phyloP scores from a whole-genome alignment of 495 filamentous ascomycete species.

The Xylaria nigripes region DNA sequence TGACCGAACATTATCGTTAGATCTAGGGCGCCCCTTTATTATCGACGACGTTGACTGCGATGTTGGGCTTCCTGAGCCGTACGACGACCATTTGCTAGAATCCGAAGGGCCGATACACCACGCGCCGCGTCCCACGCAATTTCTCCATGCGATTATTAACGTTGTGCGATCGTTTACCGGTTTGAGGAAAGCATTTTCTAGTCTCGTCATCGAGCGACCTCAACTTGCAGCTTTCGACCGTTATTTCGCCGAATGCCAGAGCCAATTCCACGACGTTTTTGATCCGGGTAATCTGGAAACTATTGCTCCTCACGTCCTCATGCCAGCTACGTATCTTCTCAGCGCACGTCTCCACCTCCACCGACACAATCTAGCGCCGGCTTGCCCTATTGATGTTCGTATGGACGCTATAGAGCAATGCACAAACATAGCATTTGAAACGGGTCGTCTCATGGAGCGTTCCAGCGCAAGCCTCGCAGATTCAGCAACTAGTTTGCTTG shows the following conservation, averaged over 20 bases:
- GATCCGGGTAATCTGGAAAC: constrained; percentile 54
- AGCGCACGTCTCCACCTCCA: constrained; percentile 78
- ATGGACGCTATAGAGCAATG: constrained; percentile 69
- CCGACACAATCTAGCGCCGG: constrained; percentile 79
- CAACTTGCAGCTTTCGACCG: constrained; percentile 74
- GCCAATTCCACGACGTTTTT: constrained; percentile 63
- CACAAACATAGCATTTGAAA: constrained; percentile 64
- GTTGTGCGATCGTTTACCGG: constrained; percentile 76
- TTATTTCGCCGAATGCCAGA: constrained; percentile 68
- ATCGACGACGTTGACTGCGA: constrained; percentile 92
- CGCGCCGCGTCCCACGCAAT: constrained; percentile 45
- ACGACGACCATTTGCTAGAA: constrained; percentile 78
- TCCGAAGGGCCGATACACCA: constrained; percentile 49
- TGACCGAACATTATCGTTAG: constrained; percentile 75
- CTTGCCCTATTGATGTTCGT: constrained; percentile 57
- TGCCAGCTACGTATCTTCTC: constrained; percentile 69
- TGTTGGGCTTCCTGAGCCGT: constrained; percentile 63
- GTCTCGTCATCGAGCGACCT: constrained; percentile 54
- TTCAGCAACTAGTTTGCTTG: constrained; percentile 46
- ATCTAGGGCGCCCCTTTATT: constrained; percentile 70
- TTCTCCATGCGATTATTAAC: constrained; percentile 72
- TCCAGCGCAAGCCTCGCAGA: constrained; percentile 39
- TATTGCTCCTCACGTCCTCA: constrained; percentile 64
- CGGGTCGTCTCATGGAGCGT: constrained; percentile 62
- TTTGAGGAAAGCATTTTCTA: constrained; percentile 63